Evolutionary conservation across 768 basidiomycete species (phyloP).

Genomic region (Hortiboletus campestris): DNA sequence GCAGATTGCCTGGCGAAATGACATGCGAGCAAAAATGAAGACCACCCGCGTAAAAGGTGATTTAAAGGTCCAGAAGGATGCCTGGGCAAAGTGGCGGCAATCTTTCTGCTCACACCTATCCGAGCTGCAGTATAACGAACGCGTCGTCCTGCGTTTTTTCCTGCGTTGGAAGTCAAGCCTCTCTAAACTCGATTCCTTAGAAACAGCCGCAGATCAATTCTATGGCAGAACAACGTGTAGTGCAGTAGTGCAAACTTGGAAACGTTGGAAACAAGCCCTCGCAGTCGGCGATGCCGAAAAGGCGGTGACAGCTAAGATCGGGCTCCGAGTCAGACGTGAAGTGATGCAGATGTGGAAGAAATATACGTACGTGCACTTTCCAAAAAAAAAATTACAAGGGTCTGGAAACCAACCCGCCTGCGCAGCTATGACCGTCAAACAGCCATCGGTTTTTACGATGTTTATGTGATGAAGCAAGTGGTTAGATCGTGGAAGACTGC

Average conservation of each 20-base stretch:
- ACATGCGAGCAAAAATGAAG: conserved; percentile 73
- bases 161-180: conserved; percentile 53
- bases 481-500: conserved; percentile 57
- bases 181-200: conserved; percentile 41
- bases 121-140: conserved; percentile 47
- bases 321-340: conserved; percentile 47
- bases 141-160: conserved; percentile 44
- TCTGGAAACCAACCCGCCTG: conserved; percentile 3
- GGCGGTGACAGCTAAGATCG: conserved; percentile 42
- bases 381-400: not conserved
- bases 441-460: conserved; percentile 45
- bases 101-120: conserved; percentile 50
- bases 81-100: conserved; percentile 69
- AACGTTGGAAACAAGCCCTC: conserved; percentile 52
- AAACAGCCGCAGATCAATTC: conserved; percentile 51
- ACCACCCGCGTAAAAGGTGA: conserved; percentile 56
- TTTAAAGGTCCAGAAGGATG: conserved; percentile 48
- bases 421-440: conserved; percentile 43
- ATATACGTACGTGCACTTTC: conserved; percentile 44
- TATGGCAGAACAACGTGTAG: conserved; percentile 38
- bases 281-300: conserved; percentile 47
- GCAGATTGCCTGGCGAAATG: conserved; percentile 60
- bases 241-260: conserved; percentile 46
- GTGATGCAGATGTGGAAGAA: conserved; percentile 57
- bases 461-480: conserved; percentile 42